These are phyloP conservation scores for Allantophomopsis cytisporea DNA, from an alignment of 2,329 filamentous ascomycete genomes.

Conservation along the genomic window DNA sequence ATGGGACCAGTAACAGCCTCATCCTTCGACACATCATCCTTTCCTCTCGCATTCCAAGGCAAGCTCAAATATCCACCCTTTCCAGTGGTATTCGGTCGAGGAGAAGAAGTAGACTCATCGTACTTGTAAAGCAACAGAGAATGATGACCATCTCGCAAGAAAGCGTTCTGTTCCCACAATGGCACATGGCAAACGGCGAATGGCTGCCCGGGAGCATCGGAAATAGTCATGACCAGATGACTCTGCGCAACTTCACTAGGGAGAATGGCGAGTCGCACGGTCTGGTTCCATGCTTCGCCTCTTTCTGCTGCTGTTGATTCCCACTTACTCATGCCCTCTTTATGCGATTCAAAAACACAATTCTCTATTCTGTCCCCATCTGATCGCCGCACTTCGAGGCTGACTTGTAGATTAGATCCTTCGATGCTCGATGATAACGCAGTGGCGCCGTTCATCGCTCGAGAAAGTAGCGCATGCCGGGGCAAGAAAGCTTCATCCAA, in stretches of 20 bases:
- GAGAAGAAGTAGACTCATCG: conserved; percentile 74
- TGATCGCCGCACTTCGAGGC: conserved; percentile 71
- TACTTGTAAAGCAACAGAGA: conserved; percentile 76
- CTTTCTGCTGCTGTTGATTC: conserved; percentile 70
- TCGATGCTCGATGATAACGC: conserved; percentile 47
- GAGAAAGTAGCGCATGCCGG: conserved; percentile 56
- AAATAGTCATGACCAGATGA: conserved; percentile 81
- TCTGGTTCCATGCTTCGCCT: conserved; percentile 78
- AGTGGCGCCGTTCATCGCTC: conserved; percentile 61
- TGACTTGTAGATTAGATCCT: conserved; percentile 71
- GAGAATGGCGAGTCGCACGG: conserved; percentile 65
- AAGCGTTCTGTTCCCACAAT: conserved; percentile 84
- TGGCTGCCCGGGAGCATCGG: conserved; percentile 74
- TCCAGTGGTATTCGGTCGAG: conserved; percentile 45
- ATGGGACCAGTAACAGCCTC: conserved; percentile 63
- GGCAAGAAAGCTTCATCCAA: conserved; percentile 67
- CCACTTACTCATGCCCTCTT: conserved; percentile 69
- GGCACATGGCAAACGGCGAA: conserved; percentile 91
- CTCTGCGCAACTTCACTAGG: conserved; percentile 68
- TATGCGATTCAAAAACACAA: conserved; percentile 79
- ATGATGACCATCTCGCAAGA: conserved; percentile 75
- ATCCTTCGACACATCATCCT: conserved; percentile 56
- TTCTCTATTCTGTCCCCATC: conserved; percentile 73
- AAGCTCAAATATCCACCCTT: conserved; percentile 79
- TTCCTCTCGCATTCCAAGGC: conserved; percentile 61